Conservation (phyloP, 2,329 filamentous ascomycete genomes). For the Periconia sp. region DNA sequence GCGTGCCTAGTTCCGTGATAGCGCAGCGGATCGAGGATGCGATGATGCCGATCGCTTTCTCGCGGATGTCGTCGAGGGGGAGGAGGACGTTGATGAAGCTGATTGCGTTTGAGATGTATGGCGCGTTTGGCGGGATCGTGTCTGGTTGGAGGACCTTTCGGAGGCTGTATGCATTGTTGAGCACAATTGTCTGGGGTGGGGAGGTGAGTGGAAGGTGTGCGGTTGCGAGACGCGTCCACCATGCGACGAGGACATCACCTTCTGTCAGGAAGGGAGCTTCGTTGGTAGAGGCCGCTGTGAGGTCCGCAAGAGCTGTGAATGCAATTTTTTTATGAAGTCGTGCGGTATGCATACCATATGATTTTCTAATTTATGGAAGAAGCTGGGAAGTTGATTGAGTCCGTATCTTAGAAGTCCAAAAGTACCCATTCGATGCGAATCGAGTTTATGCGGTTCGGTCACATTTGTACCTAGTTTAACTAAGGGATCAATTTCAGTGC, state of each 20-base stretch:
- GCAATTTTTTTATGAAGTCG: conserved; percentile 2
- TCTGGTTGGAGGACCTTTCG: conserved; percentile 2
- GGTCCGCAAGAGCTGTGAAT: too few species aligned
- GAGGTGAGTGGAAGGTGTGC: neutral
- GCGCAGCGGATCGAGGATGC: conserved; percentile 1
- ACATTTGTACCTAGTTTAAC: neutral
- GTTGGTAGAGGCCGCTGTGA: neutral
- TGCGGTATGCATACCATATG: conserved; percentile 9
- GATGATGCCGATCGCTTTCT: conserved; percentile 1
- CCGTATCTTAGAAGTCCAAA: conserved; percentile 2
- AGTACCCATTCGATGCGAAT: neutral
- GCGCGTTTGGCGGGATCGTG: neutral
- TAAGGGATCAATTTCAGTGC: conserved; percentile 24
- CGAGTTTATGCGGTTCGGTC: neutral
- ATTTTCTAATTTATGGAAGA: conserved; percentile 1
- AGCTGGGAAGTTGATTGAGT: neutral
- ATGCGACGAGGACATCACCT: conserved; percentile 4
- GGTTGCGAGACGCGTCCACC: conserved; percentile 4
- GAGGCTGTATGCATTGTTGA: conserved; percentile 1
- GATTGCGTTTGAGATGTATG: conserved; percentile 6
- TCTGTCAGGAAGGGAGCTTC: conserved; percentile 1
- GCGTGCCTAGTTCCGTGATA: conserved; percentile 1
- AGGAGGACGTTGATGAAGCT: conserved; percentile 6
- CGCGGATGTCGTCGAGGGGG: neutral
- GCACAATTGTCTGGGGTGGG: neutral